phyloP scores from a whole-genome alignment of 1,284 basidiomycete species.

The Austroboletus novae-zelandiae region DNA sequence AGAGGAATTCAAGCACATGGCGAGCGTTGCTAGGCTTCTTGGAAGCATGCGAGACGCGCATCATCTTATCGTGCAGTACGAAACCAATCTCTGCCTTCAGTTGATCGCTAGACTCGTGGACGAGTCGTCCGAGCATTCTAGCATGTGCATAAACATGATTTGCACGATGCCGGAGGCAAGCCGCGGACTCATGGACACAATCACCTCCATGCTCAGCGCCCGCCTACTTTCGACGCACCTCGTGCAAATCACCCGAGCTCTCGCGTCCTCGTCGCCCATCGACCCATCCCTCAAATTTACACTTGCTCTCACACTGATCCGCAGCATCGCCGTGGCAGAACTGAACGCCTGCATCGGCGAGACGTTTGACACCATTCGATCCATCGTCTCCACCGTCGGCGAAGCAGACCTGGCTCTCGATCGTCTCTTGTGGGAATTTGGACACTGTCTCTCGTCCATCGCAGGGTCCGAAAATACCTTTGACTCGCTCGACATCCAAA shows the following conservation, averaged over 20 bases:
- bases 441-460: slow-evolving; percentile 34
- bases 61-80: slow-evolving; percentile 32
- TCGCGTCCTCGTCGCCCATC: slow-evolving; percentile 32
- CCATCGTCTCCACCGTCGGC: slow-evolving; percentile 31
- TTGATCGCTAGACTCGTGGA: slow-evolving; percentile 20
- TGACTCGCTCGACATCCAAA: slow-evolving; percentile 31
- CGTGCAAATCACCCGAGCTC: slow-evolving; percentile 22
- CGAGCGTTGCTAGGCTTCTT: slow-evolving; percentile 40
- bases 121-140: slow-evolving; percentile 15
- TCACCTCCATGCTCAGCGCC: slow-evolving; percentile 25
- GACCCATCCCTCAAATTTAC: slow-evolving; percentile 43
- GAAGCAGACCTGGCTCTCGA: slow-evolving; percentile 32
- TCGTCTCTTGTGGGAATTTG: slow-evolving; percentile 35
- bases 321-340: slow-evolving; percentile 27
- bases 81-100: slow-evolving; percentile 25
- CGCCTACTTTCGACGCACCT: slow-evolving; percentile 30
- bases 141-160: slow-evolving; percentile 19
- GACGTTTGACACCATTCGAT: slow-evolving; percentile 30
- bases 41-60: slow-evolving; percentile 31
- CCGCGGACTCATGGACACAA: slow-evolving; percentile 18
- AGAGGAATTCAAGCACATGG: slow-evolving; percentile 52
- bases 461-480: slow-evolving; percentile 25
- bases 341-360: slow-evolving; percentile 16
- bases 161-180: slow-evolving; percentile 18
- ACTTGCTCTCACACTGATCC: slow-evolving; percentile 42